Conservation (phyloP, 768 basidiomycete species). For the Ramaria rubella region DNA sequence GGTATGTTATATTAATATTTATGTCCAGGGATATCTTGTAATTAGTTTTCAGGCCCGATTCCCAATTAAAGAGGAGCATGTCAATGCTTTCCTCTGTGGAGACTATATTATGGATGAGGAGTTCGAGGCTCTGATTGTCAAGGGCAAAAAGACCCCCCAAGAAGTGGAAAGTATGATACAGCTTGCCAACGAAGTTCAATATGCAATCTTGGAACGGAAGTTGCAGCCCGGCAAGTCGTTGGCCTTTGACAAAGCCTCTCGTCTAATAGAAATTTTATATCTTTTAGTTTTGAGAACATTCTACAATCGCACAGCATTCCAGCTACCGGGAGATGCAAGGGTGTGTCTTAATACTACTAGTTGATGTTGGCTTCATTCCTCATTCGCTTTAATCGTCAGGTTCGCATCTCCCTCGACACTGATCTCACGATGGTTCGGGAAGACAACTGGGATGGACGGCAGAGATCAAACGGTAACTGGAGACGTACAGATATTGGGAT, state of each 20-base stretch:
- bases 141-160: slow-evolving; percentile 86
- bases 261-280: no score
- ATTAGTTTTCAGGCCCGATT: slow-evolving; percentile 53
- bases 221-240: slow-evolving; percentile 73
- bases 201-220: slow-evolving; percentile 74
- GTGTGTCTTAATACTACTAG: neutral
- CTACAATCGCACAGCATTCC: slow-evolving; percentile 98
- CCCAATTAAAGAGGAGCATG: slow-evolving; percentile 86
- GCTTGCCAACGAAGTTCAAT: slow-evolving; percentile 95
- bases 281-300: slow-evolving; percentile 93
- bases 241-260: neutral
- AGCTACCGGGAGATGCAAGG: slow-evolving; percentile 95
- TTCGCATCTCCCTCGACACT: slow-evolving; percentile 97
- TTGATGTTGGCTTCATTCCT: neutral
- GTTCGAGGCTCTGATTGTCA: slow-evolving; percentile 77
- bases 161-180: slow-evolving; percentile 95
- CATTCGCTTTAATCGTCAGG: slow-evolving; percentile 27
- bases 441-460: slow-evolving; percentile 87
- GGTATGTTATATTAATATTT: slow-evolving; percentile 48
- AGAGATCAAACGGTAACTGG: slow-evolving; percentile 86
- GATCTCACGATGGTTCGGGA: slow-evolving; percentile 92
- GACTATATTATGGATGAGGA: slow-evolving; percentile 92
- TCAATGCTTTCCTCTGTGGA: slow-evolving; percentile 86
- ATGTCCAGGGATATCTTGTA: slow-evolving; percentile 30
- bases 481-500: slow-evolving; percentile 89